phyloP scores from a whole-genome alignment of 2,329 filamentous ascomycete species.

The Daldinia sp. region DNA sequence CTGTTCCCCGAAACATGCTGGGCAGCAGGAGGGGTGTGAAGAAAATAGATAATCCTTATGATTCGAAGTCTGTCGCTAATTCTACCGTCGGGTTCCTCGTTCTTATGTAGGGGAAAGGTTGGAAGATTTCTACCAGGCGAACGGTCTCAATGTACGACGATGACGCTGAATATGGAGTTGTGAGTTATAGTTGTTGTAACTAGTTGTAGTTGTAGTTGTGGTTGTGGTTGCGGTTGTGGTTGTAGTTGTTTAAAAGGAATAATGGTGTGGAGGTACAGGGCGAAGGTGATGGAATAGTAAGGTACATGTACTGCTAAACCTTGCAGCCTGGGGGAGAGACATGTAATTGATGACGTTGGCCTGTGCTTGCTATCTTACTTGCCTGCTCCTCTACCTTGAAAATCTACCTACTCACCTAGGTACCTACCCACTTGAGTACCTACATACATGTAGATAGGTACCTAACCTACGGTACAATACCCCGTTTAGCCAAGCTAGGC shows the following conservation, averaged over 20 bases:
- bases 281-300: neutral
- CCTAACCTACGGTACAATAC: too few relatives aligned
- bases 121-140: neutral
- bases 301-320: neutral
- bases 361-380: constrained; percentile 24
- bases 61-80: neutral
- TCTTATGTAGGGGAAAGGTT: neutral
- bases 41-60: constrained; percentile 8
- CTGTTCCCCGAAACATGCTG: constrained; percentile 65
- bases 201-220: neutral
- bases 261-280: neutral
- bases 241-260: constrained; percentile 4
- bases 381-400: too few relatives aligned
- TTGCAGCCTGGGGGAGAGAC: constrained; percentile 20
- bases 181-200: too few relatives aligned
- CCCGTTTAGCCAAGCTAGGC: neutral
- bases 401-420: neutral
- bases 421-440: neutral
- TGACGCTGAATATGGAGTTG: neutral
- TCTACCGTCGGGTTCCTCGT: neutral
- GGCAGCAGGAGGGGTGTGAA: constrained; percentile 22
- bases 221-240: constrained; percentile 9
- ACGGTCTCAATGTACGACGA: constrained; percentile 5
- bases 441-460: neutral
- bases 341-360: constrained; percentile 36